Evolutionary conservation across 371 early-diverging fungal genomes (phyloP).

Genomic region (Funneliformis caledonium): DNA sequence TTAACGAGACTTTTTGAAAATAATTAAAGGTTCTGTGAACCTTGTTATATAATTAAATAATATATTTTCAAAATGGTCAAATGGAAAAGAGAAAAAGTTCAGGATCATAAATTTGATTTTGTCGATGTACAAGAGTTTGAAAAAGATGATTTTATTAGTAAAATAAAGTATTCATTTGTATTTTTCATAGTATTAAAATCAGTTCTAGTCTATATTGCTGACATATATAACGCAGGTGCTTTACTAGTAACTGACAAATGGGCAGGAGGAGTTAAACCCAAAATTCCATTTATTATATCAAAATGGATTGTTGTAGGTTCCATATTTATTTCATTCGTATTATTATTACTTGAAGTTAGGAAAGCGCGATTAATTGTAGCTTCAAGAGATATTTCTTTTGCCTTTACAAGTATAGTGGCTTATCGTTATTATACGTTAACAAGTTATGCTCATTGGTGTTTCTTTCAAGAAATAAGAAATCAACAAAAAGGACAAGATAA

Average conservation of each 20-base stretch:
- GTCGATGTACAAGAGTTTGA: slow-evolving; percentile 84
- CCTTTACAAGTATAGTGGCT: slow-evolving; percentile 77
- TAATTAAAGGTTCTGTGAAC: not conserved
- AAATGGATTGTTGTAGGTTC: slow-evolving; percentile 75
- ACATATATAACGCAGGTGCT: slow-evolving; percentile 69
- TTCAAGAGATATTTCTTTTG: slow-evolving; percentile 76
- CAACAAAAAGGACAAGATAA: slow-evolving; percentile 68
- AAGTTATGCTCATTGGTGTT: slow-evolving; percentile 79
- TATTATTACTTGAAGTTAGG: slow-evolving; percentile 72
- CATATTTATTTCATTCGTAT: slow-evolving; percentile 68
- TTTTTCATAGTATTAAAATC: slow-evolving; percentile 74
- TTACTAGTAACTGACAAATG: slow-evolving; percentile 54
- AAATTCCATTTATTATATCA: slow-evolving; percentile 50
- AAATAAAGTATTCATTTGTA: slow-evolving; percentile 63
- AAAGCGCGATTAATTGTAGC: slow-evolving; percentile 69
- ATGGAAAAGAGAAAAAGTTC: slow-evolving; percentile 57
- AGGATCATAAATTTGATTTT: slow-evolving; percentile 90
- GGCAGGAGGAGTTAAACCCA: slow-evolving; percentile 45
- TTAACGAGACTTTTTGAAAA: not conserved
- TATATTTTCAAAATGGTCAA: slow-evolving; percentile 36
- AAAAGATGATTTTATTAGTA: slow-evolving; percentile 50
- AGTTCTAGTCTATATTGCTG: slow-evolving; percentile 72
- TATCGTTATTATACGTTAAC: slow-evolving; percentile 65
- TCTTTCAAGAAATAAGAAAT: slow-evolving; percentile 74
- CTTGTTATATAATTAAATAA: not conserved